Base-by-base conservation (phyloP, 768 basidiomycete genomes). In the Amanita rubescens region DNA sequence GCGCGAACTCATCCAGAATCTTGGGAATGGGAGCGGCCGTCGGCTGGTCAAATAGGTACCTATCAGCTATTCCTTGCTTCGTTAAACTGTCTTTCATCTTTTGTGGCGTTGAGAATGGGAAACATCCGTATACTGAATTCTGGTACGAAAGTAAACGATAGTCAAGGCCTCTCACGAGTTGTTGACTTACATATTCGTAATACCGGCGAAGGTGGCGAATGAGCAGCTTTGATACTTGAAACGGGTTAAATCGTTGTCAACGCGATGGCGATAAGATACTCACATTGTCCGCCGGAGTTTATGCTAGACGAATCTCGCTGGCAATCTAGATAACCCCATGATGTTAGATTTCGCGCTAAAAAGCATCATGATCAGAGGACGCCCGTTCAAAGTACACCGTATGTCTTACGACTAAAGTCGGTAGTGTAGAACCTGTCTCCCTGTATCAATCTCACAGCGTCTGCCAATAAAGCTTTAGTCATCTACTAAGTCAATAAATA, bases 91-190 rank as follows among this genome's bases (percentile, higher is more conserved):
- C 58, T 52, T 69, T 62, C 71, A 73, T 70, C 49, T 68, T 64
- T 17, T 58, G 55, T 14, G 85, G 85, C 0, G 78, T 78, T 67
- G 82, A 70, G 74, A 87, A 82, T 10, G 87, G 85, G 74, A 85
- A 89, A 57, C 77, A 71, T 1, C 73, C 78, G 60, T 86, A 84
- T 14, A 72, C 65, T 11, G 77, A 80, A 66, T 67, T 74, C 79
- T 59, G 62, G 55, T 73, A 73, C 19, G n/a, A 51, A 49, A 7
- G 24, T 27, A 25, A 33, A 22, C 22, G 33, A 33, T 46, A 37
- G 2, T 15, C 30, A 2, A 4, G 19, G 3, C 3, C 8, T 33
- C 32, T 27, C 7, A n/a, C n/a, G 5, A 12, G 33, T n/a, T 12
- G 20, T 15, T 14, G 9, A 44, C 65, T 14, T 55, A 70, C 71